These are phyloP conservation scores for Triticum turgidum DNA, from an alignment of 176 grass and related monocot genomes.

Conservation along the genomic window DNA sequence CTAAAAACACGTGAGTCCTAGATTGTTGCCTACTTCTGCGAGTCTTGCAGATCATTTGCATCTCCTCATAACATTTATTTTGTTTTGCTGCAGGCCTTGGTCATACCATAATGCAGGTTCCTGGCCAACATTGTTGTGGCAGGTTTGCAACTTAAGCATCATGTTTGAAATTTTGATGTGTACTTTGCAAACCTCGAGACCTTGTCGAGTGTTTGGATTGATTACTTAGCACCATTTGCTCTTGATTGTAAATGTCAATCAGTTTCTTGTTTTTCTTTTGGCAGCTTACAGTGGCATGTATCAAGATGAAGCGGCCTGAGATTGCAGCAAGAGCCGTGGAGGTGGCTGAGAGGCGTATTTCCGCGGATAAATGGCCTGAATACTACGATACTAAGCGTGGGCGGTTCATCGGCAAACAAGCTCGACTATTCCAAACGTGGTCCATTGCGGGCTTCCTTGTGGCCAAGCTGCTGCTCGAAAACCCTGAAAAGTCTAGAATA, in stretches of 20 bases:
- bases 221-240: background rate
- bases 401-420: conserved; percentile 71
- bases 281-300: conserved; percentile 79
- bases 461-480: conserved; percentile 68
- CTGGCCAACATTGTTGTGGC: conserved; percentile 91
- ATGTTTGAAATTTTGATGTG: background rate
- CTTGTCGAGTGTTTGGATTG: conserved; percentile 8
- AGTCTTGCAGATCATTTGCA: background rate
- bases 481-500: conserved; percentile 68
- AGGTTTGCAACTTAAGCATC: conserved; percentile 39
- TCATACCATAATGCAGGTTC: conserved; percentile 84
- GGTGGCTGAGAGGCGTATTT: conserved; percentile 64
- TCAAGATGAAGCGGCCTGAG: conserved; percentile 74
- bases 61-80: conserved; percentile 7
- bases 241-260: background rate
- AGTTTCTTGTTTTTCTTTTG: conserved; percentile 18
- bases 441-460: conserved; percentile 83
- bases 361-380: conserved; percentile 75
- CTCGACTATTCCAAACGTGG: conserved; percentile 75
- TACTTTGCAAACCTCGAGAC: background rate
- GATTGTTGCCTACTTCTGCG: background rate
- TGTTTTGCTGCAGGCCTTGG: conserved; percentile 67
- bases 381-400: conserved; percentile 84
- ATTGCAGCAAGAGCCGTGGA: conserved; percentile 71
- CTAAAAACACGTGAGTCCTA: conserved; percentile 74